These are phyloP conservation scores for Aspergillus eucalypticola DNA, from an alignment of 2,329 filamentous ascomycete species.

Conservation along the genomic window DNA sequence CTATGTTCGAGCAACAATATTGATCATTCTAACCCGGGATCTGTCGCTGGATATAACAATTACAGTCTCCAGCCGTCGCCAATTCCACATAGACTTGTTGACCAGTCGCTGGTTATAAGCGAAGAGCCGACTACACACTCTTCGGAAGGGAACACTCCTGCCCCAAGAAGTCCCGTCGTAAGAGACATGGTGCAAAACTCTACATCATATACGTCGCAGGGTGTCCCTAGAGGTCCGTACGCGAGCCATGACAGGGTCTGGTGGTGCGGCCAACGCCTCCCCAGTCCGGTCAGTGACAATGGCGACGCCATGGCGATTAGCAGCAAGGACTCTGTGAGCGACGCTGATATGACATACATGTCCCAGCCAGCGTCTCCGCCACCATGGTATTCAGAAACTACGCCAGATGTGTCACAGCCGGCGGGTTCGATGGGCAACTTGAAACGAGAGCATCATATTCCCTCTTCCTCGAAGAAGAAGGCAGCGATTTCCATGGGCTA, in stretches of 20 bases:
- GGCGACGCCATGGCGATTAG: slow-evolving; percentile 22
- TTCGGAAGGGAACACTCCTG: slow-evolving; percentile 31
- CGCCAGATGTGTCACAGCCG: slow-evolving; percentile 4
- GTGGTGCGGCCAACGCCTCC: slow-evolving; percentile 33
- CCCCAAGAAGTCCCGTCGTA: slow-evolving; percentile 5
- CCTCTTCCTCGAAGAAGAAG: slow-evolving; percentile 17
- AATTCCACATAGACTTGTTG: slow-evolving; percentile 31
- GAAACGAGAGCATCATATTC: not conserved
- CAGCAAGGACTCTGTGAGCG: slow-evolving; percentile 13
- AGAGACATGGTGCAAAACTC: not conserved
- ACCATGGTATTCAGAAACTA: not conserved
- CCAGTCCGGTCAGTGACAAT: slow-evolving; percentile 44
- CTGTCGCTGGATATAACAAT: slow-evolving; percentile 20
- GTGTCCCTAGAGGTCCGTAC: not conserved
- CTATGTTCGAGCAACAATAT: slow-evolving; percentile 21
- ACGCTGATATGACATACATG: slow-evolving; percentile 22
- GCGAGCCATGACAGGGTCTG: slow-evolving; percentile 19
- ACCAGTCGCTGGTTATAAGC: slow-evolving; percentile 34
- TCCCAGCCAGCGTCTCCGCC: slow-evolving; percentile 11
- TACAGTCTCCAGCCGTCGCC: slow-evolving; percentile 30
- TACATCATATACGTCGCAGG: not conserved
- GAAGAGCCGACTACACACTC: slow-evolving; percentile 32
- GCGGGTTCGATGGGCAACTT: slow-evolving; percentile 1
- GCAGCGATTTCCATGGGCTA: slow-evolving; percentile 78
- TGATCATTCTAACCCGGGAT: slow-evolving; percentile 18